These are phyloP conservation scores for Moelleriella libera DNA, from an alignment of 2,329 filamentous ascomycete genomes.

Conservation along the genomic window DNA sequence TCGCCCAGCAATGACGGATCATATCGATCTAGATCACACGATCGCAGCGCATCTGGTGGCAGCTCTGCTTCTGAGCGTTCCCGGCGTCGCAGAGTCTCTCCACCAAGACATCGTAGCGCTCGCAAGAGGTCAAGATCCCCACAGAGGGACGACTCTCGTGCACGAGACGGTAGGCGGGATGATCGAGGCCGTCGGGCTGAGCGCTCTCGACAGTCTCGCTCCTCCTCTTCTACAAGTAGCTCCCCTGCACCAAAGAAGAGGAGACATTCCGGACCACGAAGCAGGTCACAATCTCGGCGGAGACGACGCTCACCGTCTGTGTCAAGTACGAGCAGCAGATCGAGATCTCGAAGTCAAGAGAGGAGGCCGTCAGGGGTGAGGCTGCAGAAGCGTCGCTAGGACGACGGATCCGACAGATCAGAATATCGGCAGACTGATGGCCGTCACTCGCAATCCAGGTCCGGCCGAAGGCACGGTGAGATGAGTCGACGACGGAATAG, in stretches of 20 bases:
- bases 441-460: conserved; percentile 1
- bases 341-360: conserved; percentile 16
- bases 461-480: neutral
- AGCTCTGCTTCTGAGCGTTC: conserved; percentile 18
- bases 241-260: conserved; percentile 35
- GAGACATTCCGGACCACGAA: conserved; percentile 32
- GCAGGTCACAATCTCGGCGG: conserved; percentile 28
- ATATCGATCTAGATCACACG: conserved; percentile 19
- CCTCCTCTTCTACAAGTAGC: conserved; percentile 20
- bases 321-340: conserved; percentile 25
- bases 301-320: conserved; percentile 20
- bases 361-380: conserved; percentile 4
- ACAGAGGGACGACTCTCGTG: conserved; percentile 13
- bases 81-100: conserved; percentile 17
- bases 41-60: conserved; percentile 15
- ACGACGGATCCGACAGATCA: conserved; percentile 1
- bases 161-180: conserved; percentile 9
- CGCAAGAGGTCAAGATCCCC: conserved; percentile 27
- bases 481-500: conserved; percentile 29
- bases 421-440: conserved; percentile 1
- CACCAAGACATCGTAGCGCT: conserved; percentile 15
- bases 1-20: conserved; percentile 20
- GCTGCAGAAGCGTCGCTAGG: conserved; percentile 2
- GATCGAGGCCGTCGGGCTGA: conserved; percentile 10
- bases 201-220: conserved; percentile 15